Conservation (phyloP, 495 filamentous ascomycete species). For the Hypomontagnella submonticulosa region DNA sequence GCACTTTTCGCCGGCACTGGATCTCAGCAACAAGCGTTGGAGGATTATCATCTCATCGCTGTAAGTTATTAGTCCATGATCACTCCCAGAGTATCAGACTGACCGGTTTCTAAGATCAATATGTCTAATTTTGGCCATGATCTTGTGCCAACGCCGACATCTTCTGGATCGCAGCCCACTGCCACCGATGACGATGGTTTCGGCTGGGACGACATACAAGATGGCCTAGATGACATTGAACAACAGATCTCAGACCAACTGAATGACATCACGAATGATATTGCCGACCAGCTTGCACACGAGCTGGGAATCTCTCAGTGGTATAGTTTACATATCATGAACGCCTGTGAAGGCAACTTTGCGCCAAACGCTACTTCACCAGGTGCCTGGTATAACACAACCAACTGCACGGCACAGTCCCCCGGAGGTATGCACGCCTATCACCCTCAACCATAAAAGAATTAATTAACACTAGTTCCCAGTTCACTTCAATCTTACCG, state of each 20-base stretch:
- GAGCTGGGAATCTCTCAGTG: conserved; percentile 73
- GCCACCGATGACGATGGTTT: conserved; percentile 22
- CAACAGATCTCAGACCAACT: conserved; percentile 51
- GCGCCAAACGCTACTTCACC: conserved; percentile 62
- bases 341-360: conserved; percentile 73
- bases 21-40: conserved; percentile 59
- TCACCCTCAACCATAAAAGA: neutral
- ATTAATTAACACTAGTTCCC: conserved; percentile 19
- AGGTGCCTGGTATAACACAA: conserved; percentile 63
- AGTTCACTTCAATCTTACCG: conserved; percentile 69
- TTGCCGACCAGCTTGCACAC: conserved; percentile 57
- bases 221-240: conserved; percentile 42
- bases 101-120: conserved; percentile 62
- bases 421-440: conserved; percentile 59
- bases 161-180: conserved; percentile 41
- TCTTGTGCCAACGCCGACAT: conserved; percentile 50
- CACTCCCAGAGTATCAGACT: conserved; percentile 13
- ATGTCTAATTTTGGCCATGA: conserved; percentile 69
- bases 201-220: conserved; percentile 35
- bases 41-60: conserved; percentile 71
- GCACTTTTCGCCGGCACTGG: conserved; percentile 76
- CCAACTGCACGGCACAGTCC: conserved; percentile 69
- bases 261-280: conserved; percentile 52
- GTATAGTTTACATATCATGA: conserved; percentile 77
- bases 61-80: conserved; percentile 56